Evolutionary conservation across 2,329 filamentous ascomycete species (phyloP).

Genomic region (Chaetomiaceae sp.): DNA sequence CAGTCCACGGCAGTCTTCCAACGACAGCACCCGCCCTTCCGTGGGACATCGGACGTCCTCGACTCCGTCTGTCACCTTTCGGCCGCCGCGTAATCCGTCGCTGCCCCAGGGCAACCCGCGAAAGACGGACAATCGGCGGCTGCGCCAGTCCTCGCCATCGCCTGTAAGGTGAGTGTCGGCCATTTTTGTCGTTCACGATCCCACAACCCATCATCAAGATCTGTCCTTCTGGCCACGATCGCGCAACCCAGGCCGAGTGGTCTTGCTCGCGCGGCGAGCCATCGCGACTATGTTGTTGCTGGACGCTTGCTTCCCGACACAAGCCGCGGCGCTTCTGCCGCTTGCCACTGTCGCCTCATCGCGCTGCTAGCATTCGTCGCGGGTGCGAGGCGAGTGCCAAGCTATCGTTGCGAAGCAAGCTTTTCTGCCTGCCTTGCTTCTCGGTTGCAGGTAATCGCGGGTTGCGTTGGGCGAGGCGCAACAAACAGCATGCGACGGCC

Average conservation of each 20-base stretch:
- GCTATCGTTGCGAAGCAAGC: too few relatives aligned
- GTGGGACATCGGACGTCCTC: conserved; percentile 42
- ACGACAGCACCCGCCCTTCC: conserved; percentile 34
- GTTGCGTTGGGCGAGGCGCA: too few relatives aligned
- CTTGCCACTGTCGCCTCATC: neutral
- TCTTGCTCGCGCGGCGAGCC: conserved; percentile 1
- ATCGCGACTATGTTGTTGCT: neutral
- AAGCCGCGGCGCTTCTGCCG: neutral
- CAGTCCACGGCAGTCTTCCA: conserved; percentile 24
- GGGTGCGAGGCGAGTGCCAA: conserved; percentile 6
- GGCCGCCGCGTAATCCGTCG: conserved; percentile 39
- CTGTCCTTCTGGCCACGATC: neutral
- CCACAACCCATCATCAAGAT: neutral
- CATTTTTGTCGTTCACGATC: neutral
- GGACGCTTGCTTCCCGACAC: neutral
- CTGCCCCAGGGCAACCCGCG: conserved; percentile 47
- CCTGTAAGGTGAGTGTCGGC: conserved; percentile 42
- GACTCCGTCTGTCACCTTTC: conserved; percentile 45
- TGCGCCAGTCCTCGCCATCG: conserved; percentile 45
- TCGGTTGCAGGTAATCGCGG: too few relatives aligned
- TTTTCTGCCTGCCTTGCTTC: too few relatives aligned
- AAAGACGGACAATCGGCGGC: conserved; percentile 40
- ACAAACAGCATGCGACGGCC: too few relatives aligned
- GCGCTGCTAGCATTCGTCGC: neutral
- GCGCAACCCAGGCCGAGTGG: conserved; percentile 18